Evolutionary conservation across 371 early-diverging fungal species (phyloP), one percentile per base, ranked within the genome.

Genomic region (Quaeritorhiza haematococci): DNA sequence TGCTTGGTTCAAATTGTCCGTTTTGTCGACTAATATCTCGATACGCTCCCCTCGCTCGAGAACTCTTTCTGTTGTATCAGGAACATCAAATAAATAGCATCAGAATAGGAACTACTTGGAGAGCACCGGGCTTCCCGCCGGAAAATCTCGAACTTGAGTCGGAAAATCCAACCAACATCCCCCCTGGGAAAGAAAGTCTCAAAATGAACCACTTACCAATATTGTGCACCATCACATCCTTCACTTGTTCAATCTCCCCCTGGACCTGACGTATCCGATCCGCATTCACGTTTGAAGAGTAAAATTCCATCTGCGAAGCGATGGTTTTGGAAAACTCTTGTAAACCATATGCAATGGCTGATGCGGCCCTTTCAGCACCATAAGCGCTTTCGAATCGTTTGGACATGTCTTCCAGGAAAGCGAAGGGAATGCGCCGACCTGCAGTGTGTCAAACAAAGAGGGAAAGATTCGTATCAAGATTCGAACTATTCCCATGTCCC

Each of bases 161-260:
- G n/a, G n/a, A n/a, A n/a, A n/a, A n/a, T n/a, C n/a, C n/a, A n/a
- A n/a, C n/a, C n/a, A n/a, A n/a, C n/a, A n/a, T n/a, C n/a, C n/a
- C n/a, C n/a, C n/a, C n/a, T n/a, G n/a, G 6, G 29, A 4, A 7
- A 58, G 32, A 41, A 41, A 6, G 53, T 45, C 6, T 13, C 8
- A 24, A 38, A 49, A 34, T 30, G 15, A 45, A 24, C 13, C 6
- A 47, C 63, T 63, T 78, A 79, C 85, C 86, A 57, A 94, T 93
- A 63, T 95, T 95, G 67, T 89, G 85, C 8, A 90, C 90, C 93
- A 93, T 93, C 28, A 93, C 91, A 74, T 92, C 92, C 71, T 89
- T 90, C 55, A 93, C 94, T 64, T 90, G 90, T 52, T 90, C 88
- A 60, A 95, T 91, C 71, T 93, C 92, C 21, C 88, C 88, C 56